Evolutionary conservation across 2,329 filamentous ascomycete genomes (phyloP), one percentile per base, ranked within the genome.

Genomic region (Ascochyta lentis): DNA sequence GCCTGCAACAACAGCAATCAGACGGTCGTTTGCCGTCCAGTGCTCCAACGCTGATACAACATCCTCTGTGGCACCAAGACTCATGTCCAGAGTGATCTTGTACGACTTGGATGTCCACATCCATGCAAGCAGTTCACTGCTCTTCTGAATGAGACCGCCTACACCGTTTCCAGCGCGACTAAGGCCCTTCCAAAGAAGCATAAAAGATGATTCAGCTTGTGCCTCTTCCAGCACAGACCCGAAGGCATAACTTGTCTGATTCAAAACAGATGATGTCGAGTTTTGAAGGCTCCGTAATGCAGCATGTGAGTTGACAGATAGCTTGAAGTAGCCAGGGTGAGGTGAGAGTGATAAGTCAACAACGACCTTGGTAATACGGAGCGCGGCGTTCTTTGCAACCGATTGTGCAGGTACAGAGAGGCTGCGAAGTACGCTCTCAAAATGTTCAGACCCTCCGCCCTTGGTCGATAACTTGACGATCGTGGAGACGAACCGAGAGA

Each of bases 1-100:
- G 12, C 95, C 95, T 43, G 89, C 83, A 2, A 92, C 67, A 35
- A 96, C 90, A 13, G 94, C 92, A 78, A 88, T 80, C n/a, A 83
- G 75, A 23, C 86, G 81, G 72, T 89, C 87, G 55, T 71, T 75
- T 6, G 78, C 74, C 47, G 74, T 81, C 78, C 81, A 82, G 27
- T 68, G 63, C 35, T 81, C 79, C 9, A 56, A 15, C 6, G 47
- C 38, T 38, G 53, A 56, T 34, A 27, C 16, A 5, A 76, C 49
- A n/a, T 69, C 54, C 23, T 59, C 56, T 43, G 62, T 57, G 8
- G 66, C 65, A 1, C 68, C 65, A 10, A 70, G 45, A 38, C 72
- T 65, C 6, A 75, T 44, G 49, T 76, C 66, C 8, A 75, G 63
- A 8, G 72, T 76, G 38, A 77, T 68, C 26, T 74, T 74, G 56